A percentile compares a stretch with the other conserved stretches of the same genome.
phyloP scores from a whole-genome alignment of 78 protist genomes.

The Mantamonas sphyraenae region DNA sequence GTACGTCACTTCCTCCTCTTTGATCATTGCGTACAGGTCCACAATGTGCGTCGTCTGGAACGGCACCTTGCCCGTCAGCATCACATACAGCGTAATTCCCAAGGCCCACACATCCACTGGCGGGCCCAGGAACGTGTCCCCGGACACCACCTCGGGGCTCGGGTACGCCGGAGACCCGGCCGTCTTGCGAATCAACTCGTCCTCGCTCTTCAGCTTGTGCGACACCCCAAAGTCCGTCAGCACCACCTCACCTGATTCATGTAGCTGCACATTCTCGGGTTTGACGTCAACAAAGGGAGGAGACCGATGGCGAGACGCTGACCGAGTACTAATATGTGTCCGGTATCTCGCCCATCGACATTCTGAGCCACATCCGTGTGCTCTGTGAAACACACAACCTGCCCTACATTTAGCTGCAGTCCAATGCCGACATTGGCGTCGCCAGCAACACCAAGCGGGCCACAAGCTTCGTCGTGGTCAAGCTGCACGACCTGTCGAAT shows the following conservation, averaged over 20 bases:
- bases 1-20: neutral
- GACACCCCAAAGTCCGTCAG: slow-evolving; percentile 38
- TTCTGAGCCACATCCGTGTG: slow-evolving; percentile 87
- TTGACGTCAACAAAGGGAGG: too few relatives aligned
- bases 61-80: slow-evolving; percentile 24
- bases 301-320: too few relatives aligned
- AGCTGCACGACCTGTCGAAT: slow-evolving; percentile 30
- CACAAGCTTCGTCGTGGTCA: slow-evolving; percentile 63
- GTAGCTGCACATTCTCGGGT: too few relatives aligned
- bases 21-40: slow-evolving; percentile 3
- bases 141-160: slow-evolving; percentile 44
- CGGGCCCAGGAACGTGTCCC: slow-evolving; percentile 5
- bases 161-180: slow-evolving; percentile 62
- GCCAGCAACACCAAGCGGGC: slow-evolving; percentile 89
- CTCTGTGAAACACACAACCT: slow-evolving; percentile 74
- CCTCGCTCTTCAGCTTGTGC: slow-evolving; percentile 15
- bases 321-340: too few relatives aligned
- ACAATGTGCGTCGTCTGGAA: neutral
- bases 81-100: slow-evolving; percentile 38
- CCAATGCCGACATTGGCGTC: slow-evolving; percentile 82
- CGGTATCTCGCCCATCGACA: slow-evolving; percentile 92
- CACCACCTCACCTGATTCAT: neutral
- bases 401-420: slow-evolving; percentile 81
- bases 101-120: slow-evolving; percentile 39
- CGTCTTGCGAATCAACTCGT: slow-evolving; percentile 7